phyloP scores from a whole-genome alignment of 495 filamentous ascomycete genomes.

The Viridothelium virens region DNA sequence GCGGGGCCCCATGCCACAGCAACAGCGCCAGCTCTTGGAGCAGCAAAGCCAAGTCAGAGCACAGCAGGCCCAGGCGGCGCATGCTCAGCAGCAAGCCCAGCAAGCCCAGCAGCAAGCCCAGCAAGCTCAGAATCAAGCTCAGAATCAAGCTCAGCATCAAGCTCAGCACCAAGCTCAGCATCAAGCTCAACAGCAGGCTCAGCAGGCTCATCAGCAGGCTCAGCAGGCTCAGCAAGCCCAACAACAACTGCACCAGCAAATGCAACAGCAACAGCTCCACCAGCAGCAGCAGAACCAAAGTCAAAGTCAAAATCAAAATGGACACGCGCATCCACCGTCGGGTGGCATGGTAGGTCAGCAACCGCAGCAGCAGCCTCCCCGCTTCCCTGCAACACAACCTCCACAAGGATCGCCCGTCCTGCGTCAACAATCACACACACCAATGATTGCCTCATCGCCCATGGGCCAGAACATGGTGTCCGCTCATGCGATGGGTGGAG shows the following conservation, averaged over 20 bases:
- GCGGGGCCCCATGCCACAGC: constrained; percentile 27
- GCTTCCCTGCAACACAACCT: constrained; percentile 13
- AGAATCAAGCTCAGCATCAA: constrained; percentile 15
- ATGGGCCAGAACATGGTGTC: constrained; percentile 51
- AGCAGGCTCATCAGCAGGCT: constrained; percentile 28
- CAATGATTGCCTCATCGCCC: constrained; percentile 69
- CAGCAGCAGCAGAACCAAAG: constrained; percentile 30
- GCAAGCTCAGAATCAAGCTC: constrained; percentile 20
- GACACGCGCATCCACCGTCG: constrained; percentile 33
- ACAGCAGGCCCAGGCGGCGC: constrained; percentile 19
- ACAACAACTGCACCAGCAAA: constrained; percentile 31
- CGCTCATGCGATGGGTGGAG: constrained; percentile 42
- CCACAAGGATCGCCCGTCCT: constrained; percentile 22
- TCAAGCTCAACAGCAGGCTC: constrained; percentile 26
- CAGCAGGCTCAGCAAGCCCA: constrained; percentile 26
- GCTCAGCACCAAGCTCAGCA: constrained; percentile 34
- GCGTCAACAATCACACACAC: constrained; percentile 68
- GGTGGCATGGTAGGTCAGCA: constrained; percentile 39
- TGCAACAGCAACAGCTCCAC: constrained; percentile 31
- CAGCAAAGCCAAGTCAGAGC: constrained; percentile 19
- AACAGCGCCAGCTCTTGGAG: constrained; percentile 20
- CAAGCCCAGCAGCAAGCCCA: constrained; percentile 30
- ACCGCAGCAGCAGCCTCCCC: constrained; percentile 43
- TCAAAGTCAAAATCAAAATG: constrained; percentile 31
- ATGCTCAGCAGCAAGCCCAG: constrained; percentile 24